phyloP scores from a whole-genome alignment of 495 filamentous ascomycete species.

The Daldinia concentrica region DNA sequence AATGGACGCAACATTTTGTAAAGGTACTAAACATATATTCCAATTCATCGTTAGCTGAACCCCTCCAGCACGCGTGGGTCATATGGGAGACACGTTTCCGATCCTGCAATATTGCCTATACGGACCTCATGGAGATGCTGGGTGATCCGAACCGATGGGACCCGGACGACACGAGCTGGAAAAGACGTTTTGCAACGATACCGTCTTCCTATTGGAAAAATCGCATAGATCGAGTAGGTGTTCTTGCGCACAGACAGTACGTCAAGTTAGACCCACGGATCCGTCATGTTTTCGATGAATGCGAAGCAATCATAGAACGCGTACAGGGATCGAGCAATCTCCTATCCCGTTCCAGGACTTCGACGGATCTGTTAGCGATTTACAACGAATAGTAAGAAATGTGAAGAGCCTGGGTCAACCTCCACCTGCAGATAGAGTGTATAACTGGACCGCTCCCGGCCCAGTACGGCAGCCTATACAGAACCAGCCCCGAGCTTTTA shows the following conservation, averaged over 20 bases:
- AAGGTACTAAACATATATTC: background rate
- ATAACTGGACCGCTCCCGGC: background rate
- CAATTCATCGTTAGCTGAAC: background rate
- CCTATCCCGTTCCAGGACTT: background rate
- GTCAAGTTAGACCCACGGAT: constrained; percentile 19
- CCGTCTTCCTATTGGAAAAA: constrained; percentile 34
- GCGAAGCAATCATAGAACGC: background rate
- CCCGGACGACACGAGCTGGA: constrained; percentile 26
- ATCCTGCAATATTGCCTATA: background rate
- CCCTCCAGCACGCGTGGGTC: background rate
- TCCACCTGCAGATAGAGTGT: background rate
- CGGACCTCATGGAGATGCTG: constrained; percentile 14
- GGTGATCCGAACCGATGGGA: background rate
- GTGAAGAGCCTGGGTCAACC: background rate
- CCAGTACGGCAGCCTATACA: background rate
- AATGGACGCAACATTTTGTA: background rate
- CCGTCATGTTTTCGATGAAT: constrained; percentile 34
- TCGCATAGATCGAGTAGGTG: constrained; percentile 11
- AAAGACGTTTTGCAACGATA: constrained; percentile 25
- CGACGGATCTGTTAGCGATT: background rate
- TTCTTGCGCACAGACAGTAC: constrained; percentile 29
- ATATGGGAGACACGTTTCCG: background rate
- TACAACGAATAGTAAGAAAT: background rate
- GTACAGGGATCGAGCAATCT: background rate
- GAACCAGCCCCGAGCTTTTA: background rate